Evolutionary conservation across 225 moss, liverwort and hornwort species (phyloP).

Genomic region (Lunularia cruciata): DNA sequence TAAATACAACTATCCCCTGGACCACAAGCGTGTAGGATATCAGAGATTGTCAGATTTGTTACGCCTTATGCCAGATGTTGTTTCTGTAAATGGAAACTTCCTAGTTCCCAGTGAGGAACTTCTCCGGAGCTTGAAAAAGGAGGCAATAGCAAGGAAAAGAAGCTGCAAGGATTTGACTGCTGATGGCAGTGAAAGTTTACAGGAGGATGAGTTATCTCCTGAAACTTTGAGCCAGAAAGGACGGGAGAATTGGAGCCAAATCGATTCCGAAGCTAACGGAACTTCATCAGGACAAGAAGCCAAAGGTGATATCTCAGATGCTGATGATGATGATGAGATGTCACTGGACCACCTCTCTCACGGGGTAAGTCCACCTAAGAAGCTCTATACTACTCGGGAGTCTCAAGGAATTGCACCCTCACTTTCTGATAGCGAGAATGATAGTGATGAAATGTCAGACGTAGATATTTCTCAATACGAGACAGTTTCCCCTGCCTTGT

Average conservation of each 20-base stretch:
- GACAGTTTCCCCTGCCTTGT: background rate
- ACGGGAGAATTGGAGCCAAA: slow-evolving; percentile 24
- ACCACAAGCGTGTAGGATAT: slow-evolving; percentile 43
- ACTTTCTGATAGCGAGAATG: slow-evolving; percentile 8
- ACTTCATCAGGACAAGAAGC: background rate
- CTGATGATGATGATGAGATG: background rate
- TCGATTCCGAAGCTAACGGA: slow-evolving; percentile 27
- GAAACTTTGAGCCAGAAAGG: background rate
- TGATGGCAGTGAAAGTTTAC: background rate
- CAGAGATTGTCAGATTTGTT: slow-evolving; percentile 42
- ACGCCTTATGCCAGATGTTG: slow-evolving; percentile 47
- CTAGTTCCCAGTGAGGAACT: slow-evolving; percentile 41
- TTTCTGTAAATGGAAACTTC: slow-evolving; percentile 36
- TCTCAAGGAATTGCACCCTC: background rate
- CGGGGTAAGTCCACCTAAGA: background rate
- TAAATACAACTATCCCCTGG: slow-evolving; percentile 36
- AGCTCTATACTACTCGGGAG: background rate
- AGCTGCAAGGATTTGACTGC: background rate
- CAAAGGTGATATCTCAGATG: background rate
- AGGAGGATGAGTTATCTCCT: background rate
- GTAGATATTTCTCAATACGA: background rate
- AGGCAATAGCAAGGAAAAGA: background rate
- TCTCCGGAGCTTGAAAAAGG: background rate
- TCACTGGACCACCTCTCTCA: background rate
- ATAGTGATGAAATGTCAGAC: background rate